Evolutionary conservation across 75 land plant species (phyloP), one percentile per base, ranked within the genome.

Genomic region (Pinus tabuliformis): DNA sequence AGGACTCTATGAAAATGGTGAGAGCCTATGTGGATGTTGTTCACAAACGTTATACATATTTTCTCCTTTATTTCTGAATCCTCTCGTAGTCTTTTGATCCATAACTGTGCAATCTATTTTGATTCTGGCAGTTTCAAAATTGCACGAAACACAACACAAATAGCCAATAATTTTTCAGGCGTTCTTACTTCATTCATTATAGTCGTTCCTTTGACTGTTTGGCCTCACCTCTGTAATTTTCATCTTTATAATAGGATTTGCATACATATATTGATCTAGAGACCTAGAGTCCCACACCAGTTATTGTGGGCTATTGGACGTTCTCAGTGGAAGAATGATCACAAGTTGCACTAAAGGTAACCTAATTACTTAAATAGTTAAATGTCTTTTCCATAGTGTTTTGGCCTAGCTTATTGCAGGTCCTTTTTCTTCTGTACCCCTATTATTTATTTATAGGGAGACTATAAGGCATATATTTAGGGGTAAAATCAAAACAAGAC

Each of bases 1-100:
- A 42, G 72, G 72, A 68, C 20, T 68, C 9, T 68, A 68, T 68
- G 72, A 68, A 20, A 68, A 68, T 68, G 72, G 72, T 68, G 72
- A 68, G 72, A 42, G 15, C 12, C 49, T 64, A 6, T 64, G 42
- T 33, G 42, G 68, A 6, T 37, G 16, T 15, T 39, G 42, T 39
- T 39, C 42, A 39, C 42, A 39, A 39, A 4, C 42, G 5, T 39
- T 6, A 17, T 12, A 63, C 33, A 63, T 16, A 6, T 30, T 62
- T 17, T 17, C 30, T 30, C 18, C 68, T 64, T 64, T 64, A 3
- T 64, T 36, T 28, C 12, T 49, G 54, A 49, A 49, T 49, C 54
- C 54, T 49, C 54, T 49, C 54, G 54, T 49, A 49, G 54, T 49
- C 1, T 49, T 49, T 11, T 49, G 12, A 49, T 49, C 54, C 12